phyloP scores from a whole-genome alignment of 1,284 basidiomycete species.

The Sutorius eximius region DNA sequence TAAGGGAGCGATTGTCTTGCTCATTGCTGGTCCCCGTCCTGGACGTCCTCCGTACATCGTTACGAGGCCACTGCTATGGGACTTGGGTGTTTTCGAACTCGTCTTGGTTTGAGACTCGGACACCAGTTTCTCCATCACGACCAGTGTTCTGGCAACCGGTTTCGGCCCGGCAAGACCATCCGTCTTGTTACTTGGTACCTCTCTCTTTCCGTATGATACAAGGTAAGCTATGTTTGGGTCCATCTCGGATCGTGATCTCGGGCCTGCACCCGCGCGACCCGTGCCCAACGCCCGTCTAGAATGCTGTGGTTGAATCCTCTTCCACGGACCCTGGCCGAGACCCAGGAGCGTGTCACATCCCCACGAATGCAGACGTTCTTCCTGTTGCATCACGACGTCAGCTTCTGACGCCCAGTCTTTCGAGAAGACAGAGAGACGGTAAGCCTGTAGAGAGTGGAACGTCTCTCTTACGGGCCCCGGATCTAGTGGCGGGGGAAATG shows the following conservation, averaged over 20 bases:
- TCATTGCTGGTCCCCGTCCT: not conserved
- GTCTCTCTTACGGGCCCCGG: slow-evolving; percentile 14
- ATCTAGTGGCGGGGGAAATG: not conserved
- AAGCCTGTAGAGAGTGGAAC: too few species aligned
- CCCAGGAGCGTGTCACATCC: not conserved
- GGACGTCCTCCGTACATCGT: not conserved
- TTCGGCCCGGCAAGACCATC: slow-evolving; percentile 9
- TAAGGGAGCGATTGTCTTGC: not conserved
- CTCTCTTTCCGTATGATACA: not conserved
- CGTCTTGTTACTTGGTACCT: not conserved
- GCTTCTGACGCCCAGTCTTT: slow-evolving; percentile 9
- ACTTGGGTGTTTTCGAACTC: not conserved
- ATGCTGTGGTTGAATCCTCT: not conserved
- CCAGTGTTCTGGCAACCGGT: slow-evolving; percentile 22
- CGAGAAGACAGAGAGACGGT: slow-evolving; percentile 7
- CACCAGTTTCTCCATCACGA: slow-evolving; percentile 15
- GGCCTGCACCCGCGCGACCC: not conserved
- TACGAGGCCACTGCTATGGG: too few species aligned
- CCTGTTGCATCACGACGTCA: not conserved
- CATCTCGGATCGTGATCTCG: slow-evolving; percentile 6
- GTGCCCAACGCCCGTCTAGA: slow-evolving; percentile 2
- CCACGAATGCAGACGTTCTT: slow-evolving; percentile 4
- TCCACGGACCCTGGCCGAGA: not conserved
- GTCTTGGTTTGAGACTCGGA: not conserved
- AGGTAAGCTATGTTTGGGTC: not conserved